Conservation (phyloP, 169 alveolate species). For the Theileria annulata region DNA sequence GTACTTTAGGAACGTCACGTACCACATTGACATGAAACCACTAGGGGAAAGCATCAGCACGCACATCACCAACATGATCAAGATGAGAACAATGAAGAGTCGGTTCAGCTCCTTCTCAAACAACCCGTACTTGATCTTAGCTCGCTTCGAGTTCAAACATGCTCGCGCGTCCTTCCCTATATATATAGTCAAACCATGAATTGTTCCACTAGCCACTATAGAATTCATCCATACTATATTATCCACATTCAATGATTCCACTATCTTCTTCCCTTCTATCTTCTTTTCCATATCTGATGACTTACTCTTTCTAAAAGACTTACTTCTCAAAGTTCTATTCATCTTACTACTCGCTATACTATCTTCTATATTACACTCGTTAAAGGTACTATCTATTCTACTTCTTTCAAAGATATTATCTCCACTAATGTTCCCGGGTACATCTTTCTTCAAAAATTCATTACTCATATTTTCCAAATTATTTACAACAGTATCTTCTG, state of each 20-base stretch:
- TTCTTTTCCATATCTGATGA: background rate
- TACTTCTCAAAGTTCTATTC: background rate
- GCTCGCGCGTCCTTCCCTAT: slow-evolving; percentile 90
- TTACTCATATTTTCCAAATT: no score
- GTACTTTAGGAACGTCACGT: slow-evolving; percentile 81
- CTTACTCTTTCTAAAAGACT: background rate
- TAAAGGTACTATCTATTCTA: no score
- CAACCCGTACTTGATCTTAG: slow-evolving; percentile 88
- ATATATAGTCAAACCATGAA: slow-evolving; percentile 89
- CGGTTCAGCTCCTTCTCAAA: slow-evolving; percentile 88
- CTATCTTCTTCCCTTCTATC: slow-evolving; percentile 11
- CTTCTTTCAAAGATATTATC: no score
- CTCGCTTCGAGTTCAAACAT: slow-evolving; percentile 77
- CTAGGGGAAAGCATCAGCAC: slow-evolving; percentile 45
- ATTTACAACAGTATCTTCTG: slow-evolving; percentile 16
- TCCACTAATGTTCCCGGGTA: no score
- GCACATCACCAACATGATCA: slow-evolving; percentile 70
- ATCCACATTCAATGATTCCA: slow-evolving; percentile 77
- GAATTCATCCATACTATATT: slow-evolving; percentile 95
- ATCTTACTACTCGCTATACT: background rate
- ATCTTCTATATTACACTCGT: no score
- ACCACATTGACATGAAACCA: slow-evolving; percentile 61
- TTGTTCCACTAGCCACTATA: slow-evolving; percentile 92
- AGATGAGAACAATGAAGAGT: slow-evolving; percentile 84
- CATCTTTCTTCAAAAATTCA: no score